A percentile compares a stretch with the other conserved stretches of the same genome.
Evolutionary conservation across 2,329 filamentous ascomycete species (phyloP).

Genomic region (Periconia sp.): DNA sequence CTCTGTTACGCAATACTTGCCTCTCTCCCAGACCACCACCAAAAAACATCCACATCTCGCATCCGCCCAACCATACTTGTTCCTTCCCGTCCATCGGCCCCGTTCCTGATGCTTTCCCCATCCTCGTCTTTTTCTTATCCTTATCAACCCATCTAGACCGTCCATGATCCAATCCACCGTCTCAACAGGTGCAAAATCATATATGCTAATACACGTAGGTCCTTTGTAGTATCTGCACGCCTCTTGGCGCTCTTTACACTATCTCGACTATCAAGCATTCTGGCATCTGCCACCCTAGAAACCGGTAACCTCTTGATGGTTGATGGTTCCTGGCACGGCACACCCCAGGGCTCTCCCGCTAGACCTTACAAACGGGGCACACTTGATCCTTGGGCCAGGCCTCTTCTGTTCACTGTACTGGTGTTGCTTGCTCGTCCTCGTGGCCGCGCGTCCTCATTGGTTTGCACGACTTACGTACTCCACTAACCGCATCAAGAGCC

Average conservation of each 20-base stretch:
- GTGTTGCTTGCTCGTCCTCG: not conserved
- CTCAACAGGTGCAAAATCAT: too few species aligned
- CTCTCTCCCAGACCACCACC: not conserved
- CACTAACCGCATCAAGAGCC: constrained; percentile 1
- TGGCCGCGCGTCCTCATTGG: not conserved
- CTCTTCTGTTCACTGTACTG: not conserved
- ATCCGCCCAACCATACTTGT: not conserved
- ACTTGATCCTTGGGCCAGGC: not conserved
- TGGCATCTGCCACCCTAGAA: not conserved
- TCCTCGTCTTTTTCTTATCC: too few species aligned
- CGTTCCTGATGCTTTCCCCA: too few species aligned
- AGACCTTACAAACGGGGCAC: not conserved
- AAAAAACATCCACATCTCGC: not conserved
- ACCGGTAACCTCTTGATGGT: not conserved
- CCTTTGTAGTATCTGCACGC: not conserved
- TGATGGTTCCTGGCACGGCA: not conserved
- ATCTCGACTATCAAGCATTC: not conserved
- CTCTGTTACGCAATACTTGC: not conserved
- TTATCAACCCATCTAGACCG: not conserved
- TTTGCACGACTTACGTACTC: not conserved
- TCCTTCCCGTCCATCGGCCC: not conserved
- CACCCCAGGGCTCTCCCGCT: not conserved
- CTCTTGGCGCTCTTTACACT: not conserved
- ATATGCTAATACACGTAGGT: not conserved
- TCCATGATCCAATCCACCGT: not conserved